Evolutionary conservation across 345 rosid species (phyloP).

Genomic region (Brassica nigra): DNA sequence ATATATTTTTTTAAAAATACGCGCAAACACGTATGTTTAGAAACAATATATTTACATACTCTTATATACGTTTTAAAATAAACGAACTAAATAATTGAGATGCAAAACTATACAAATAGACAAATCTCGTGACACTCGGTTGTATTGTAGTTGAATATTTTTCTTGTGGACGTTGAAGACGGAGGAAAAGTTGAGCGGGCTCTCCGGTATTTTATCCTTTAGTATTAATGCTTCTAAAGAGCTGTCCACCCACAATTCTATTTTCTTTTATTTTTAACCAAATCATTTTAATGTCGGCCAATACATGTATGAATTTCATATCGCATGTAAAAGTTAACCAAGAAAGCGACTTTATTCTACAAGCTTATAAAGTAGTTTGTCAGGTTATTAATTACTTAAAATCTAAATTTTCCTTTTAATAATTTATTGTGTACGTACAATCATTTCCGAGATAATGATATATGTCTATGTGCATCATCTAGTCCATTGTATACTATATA

Average conservation of each 20-base stretch:
- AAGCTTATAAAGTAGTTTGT: constrained; percentile 23
- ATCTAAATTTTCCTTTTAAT: background rate
- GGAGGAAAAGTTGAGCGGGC: constrained; percentile 26
- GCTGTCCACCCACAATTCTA: constrained; percentile 18
- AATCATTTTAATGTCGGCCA: constrained; percentile 38
- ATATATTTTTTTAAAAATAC: background rate
- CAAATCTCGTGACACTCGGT: constrained; percentile 72
- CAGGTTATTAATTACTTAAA: constrained; percentile 7
- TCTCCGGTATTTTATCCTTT: constrained; percentile 16
- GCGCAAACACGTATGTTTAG: background rate
- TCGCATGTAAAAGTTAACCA: constrained; percentile 7
- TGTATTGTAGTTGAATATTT: constrained; percentile 57
- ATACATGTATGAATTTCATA: background rate
- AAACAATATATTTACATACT: background rate
- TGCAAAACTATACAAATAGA: constrained; percentile 41
- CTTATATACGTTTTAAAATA: background rate
- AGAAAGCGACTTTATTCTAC: constrained; percentile 37
- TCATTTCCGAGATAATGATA: background rate
- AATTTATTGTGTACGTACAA: background rate
- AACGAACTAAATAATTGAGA: constrained; percentile 32
- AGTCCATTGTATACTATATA: background rate
- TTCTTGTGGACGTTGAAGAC: constrained; percentile 50
- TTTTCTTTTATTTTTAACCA: background rate
- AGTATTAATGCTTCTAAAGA: constrained; percentile 30
- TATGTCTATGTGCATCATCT: background rate